phyloP scores from a whole-genome alignment of 1,139 yeast genomes.

The Meyerozyma athensensis region DNA sequence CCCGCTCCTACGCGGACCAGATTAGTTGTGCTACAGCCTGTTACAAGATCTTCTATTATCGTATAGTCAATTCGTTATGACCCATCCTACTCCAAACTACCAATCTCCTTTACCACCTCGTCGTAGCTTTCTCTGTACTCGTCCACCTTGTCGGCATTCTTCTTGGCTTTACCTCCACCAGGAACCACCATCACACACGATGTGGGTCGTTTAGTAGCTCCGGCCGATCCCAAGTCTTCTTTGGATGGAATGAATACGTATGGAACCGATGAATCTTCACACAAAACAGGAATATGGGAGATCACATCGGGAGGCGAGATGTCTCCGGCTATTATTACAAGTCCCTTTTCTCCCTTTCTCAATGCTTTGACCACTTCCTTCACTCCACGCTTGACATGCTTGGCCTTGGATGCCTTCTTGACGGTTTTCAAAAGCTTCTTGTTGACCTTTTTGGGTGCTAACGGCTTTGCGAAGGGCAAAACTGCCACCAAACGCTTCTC shows the following conservation, averaged over 20 bases:
- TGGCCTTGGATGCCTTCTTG: slow-evolving; percentile 95
- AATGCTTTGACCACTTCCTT: slow-evolving; percentile 97
- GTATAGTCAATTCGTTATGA: not conserved
- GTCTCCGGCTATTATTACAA: slow-evolving; percentile 95
- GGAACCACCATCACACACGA: slow-evolving; percentile 97
- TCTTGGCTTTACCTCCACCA: slow-evolving; percentile 85
- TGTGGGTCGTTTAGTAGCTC: slow-evolving; percentile 98
- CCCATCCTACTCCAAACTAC: slow-evolving; percentile 23
- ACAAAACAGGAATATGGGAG: slow-evolving; percentile 93
- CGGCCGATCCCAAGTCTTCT: slow-evolving; percentile 97
- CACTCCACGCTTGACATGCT: slow-evolving; percentile 97
- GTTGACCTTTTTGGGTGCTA: slow-evolving; percentile 94
- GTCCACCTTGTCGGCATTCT: slow-evolving; percentile 72
- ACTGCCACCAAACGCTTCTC: slow-evolving; percentile 88
- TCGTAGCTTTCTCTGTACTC: slow-evolving; percentile 92
- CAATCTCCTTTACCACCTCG: slow-evolving; percentile 90
- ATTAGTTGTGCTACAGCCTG: slow-evolving; percentile 14
- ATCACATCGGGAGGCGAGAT: slow-evolving; percentile 96
- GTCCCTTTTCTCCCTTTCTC: slow-evolving; percentile 96
- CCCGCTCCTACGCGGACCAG: slow-evolving; percentile 33
- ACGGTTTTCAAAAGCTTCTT: slow-evolving; percentile 93
- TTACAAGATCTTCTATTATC: not conserved
- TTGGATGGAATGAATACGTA: slow-evolving; percentile 91
- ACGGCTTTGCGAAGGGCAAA: slow-evolving; percentile 88
- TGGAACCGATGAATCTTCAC: slow-evolving; percentile 92